Evolutionary conservation across 1,284 basidiomycete species (phyloP), one percentile per base, ranked within the genome.

Genomic region (Phaffia rhodozyma): DNA sequence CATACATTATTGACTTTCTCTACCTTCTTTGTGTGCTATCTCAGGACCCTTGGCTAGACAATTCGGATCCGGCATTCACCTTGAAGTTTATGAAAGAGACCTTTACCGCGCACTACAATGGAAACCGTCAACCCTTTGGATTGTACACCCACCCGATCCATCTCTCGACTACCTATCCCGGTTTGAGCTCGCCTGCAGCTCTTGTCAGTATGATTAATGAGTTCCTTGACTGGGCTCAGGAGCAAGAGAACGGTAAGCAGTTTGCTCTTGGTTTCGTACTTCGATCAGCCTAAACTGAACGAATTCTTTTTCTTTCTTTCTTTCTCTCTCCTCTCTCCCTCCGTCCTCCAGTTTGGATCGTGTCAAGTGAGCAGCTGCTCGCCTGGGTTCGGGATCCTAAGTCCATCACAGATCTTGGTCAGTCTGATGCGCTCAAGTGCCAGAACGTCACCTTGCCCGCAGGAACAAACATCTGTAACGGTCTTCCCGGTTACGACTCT

Each of bases 191-290:
- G 27, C 74, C 77, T 21, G 78, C 78, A 58, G 77, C 78, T 2
- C 84, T 81, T 11, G 84, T 87, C 69, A 72, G 78, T 52, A 86
- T 87, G 86, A 82, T 89, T 73, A 89, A 89, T 71, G 69, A 78
- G 21, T 89, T 88, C 78, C 78, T 89, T 52, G 86, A 89, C 74
- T 91, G 87, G 86, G 86, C 84, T 21, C 86, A 88, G 72, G 69
- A 80, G 66, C 83, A 85, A 71, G 81, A 81, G 64, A 81, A 89
- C 73, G 85, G 83, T 83, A 61, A 48, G 73, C 68, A 53, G 16
- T 29, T 34, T 38, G 48, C 57, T 34, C 34, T 23, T 62, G 60
- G 48, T 63, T 38, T 58, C 60, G 7, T 43, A 7, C 38, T 16
- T 43, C 13, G 38, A 16, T 43, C 13, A 11, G 38, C 13, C 9